Conservation (phyloP, 2,329 filamentous ascomycete genomes). For the Talaromyces sp. region DNA sequence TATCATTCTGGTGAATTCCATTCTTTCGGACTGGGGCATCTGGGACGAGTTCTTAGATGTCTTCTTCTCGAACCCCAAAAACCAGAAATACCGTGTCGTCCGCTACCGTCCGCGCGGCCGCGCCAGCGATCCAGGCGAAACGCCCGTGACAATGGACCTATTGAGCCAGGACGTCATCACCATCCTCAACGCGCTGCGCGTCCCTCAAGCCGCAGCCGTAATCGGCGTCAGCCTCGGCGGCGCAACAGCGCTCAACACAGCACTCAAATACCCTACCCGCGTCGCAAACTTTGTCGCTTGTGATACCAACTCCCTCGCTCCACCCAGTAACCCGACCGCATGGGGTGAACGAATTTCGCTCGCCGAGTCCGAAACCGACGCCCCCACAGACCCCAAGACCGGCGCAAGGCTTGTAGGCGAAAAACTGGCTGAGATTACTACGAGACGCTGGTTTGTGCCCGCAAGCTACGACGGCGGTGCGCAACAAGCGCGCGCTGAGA, state of each 20-base stretch:
- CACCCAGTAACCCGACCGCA: conserved; percentile 69
- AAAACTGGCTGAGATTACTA: conserved; percentile 66
- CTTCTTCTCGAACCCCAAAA: conserved; percentile 53
- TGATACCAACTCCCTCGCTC: conserved; percentile 73
- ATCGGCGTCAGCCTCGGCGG: conserved; percentile 80
- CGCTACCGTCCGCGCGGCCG: conserved; percentile 76
- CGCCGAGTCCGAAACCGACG: conserved; percentile 53
- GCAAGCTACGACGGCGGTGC: conserved; percentile 55
- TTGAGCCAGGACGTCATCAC: conserved; percentile 65
- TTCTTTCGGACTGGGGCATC: conserved; percentile 73
- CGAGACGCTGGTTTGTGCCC: conserved; percentile 69
- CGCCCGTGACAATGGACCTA: conserved; percentile 59
- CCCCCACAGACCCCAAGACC: conserved; percentile 36
- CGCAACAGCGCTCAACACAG: conserved; percentile 70
- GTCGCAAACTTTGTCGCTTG: conserved; percentile 65
- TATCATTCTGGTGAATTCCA: conserved; percentile 74
- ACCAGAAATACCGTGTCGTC: conserved; percentile 65
- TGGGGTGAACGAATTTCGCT: conserved; percentile 75
- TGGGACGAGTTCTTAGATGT: conserved; percentile 71
- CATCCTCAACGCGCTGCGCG: conserved; percentile 66
- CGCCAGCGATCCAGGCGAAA: conserved; percentile 36
- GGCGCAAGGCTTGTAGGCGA: conserved; percentile 58
- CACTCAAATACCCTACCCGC: conserved; percentile 61
- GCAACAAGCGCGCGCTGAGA: conserved; percentile 50
- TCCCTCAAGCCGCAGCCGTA: conserved; percentile 62